Evolutionary conservation across 208 protist species (phyloP), one percentile per base, ranked within the genome.

Genomic region (Acanthamoeba castellanii): DNA sequence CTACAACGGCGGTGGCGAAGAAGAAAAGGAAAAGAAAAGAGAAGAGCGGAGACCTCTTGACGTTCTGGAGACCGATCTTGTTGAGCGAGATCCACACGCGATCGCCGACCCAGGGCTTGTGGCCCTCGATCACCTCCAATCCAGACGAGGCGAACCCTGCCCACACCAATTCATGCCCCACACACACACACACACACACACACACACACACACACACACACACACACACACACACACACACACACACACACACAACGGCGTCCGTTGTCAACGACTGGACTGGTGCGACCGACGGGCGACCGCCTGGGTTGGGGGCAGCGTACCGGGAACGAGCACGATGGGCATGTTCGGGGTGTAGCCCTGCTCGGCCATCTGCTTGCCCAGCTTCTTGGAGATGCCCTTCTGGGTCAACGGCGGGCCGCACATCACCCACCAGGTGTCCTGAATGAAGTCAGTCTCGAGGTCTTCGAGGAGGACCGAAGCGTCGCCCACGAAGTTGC

Each of bases 11-110:
- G 27, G 22, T 55, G 50, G 50, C 50, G 8, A 55, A 55, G 50
- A 55, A 11, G 47, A 52, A 11, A 52, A 52, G 47, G 11, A 11
- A 11, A 11, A 52, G 47, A 52, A 11, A 11, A 52, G 47, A 11
- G 11, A 11, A 11, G 11, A 18, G 50, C 13, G 50, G n/a, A 72
- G 9, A 72, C 66, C 66, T 72, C 30, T 72, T 72, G 70, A 78
- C 37, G 70, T 78, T 78, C 70, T 78, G 70, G 32, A 78, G n/a
- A n/a, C 70, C 70, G 34, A 90, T 90, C 50, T 93, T 76, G 52
- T 59, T 94, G 34, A 94, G 52, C 52, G 74, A 88, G 20, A 94
- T 74, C 91, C 91, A 94, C 22, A 94, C 91, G 47, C 91, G 55
- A 7, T 76, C 61, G 4, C 81, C 81, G 27, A 94, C 34, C 91